These are phyloP conservation scores for Flaveria bidentis DNA, from an alignment of 129 eudicot species.

Conservation along the genomic window DNA sequence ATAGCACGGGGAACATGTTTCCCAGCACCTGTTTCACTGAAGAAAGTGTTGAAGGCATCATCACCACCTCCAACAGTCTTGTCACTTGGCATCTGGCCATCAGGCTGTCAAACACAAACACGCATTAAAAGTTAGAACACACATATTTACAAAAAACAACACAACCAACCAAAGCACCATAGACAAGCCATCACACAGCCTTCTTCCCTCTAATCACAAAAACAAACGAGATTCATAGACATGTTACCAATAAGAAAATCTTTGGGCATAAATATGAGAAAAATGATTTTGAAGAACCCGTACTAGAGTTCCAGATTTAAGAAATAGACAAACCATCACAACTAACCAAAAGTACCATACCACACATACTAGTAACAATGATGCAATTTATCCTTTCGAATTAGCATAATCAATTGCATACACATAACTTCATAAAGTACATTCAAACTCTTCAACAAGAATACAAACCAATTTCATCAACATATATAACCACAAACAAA, in stretches of 20 bases:
- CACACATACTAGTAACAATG: neutral
- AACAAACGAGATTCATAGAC: no score
- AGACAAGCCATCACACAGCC: no score
- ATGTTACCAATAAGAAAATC: no score
- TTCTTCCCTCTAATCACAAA: no score
- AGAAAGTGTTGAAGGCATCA: conserved; percentile 68
- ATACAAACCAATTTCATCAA: neutral
- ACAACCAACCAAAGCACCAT: neutral
- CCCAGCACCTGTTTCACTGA: conserved; percentile 60
- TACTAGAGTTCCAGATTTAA: neutral
- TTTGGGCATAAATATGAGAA: no score
- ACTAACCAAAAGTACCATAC: no score
- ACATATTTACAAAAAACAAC: neutral
- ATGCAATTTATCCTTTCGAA: neutral
- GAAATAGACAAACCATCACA: no score
- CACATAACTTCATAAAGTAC: no score
- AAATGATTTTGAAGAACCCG: neutral
- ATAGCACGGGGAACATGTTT: conserved; percentile 8
- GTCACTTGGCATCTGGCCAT: conserved; percentile 68
- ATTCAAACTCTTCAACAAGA: no score
- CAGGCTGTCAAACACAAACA: conserved; percentile 37
- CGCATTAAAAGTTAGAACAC: neutral
- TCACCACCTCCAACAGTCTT: conserved; percentile 26
- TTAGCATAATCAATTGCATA: neutral
- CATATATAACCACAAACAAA: neutral